A percentile compares a stretch with the other conserved stretches of the same genome.
These are phyloP conservation scores for Suhomyces kunorum DNA, from an alignment of 1,139 yeast genomes.

Conservation along the genomic window DNA sequence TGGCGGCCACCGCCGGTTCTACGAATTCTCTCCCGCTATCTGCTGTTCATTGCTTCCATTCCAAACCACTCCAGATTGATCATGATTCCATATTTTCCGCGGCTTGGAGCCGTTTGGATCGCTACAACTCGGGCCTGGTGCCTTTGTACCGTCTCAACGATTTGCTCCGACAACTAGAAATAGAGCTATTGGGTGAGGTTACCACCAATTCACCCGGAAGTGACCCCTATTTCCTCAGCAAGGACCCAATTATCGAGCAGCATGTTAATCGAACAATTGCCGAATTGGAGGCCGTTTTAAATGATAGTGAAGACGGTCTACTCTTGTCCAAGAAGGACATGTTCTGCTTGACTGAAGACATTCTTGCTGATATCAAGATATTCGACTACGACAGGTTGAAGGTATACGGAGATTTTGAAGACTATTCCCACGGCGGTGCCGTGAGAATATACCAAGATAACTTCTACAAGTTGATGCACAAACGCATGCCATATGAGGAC, in stretches of 20 bases:
- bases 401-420: slow-evolving; percentile 16
- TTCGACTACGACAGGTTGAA: slow-evolving; percentile 16
- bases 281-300: slow-evolving; percentile 13
- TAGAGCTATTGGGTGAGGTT: slow-evolving; percentile 12
- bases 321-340: slow-evolving; percentile 15
- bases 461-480: slow-evolving; percentile 5
- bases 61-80: neutral
- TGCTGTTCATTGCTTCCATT: neutral
- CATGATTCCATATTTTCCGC: slow-evolving; percentile 10
- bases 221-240: slow-evolving; percentile 4
- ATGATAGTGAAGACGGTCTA: slow-evolving; percentile 10
- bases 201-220: neutral
- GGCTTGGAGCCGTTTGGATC: slow-evolving; percentile 15
- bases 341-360: slow-evolving; percentile 14
- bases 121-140: slow-evolving; percentile 5
- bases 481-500: neutral
- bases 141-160: slow-evolving; percentile 10
- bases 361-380: slow-evolving; percentile 17
- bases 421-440: neutral
- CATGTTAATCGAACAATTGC: slow-evolving; percentile 5
- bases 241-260: slow-evolving; percentile 7
- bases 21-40: neutral
- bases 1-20: neutral
- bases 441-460: slow-evolving; percentile 14
- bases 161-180: slow-evolving; percentile 13